A percentile compares a stretch with the other conserved stretches of the same genome.
Evolutionary conservation across 2,329 filamentous ascomycete species (phyloP).

Genomic region (Endoconidiophora polonica): DNA sequence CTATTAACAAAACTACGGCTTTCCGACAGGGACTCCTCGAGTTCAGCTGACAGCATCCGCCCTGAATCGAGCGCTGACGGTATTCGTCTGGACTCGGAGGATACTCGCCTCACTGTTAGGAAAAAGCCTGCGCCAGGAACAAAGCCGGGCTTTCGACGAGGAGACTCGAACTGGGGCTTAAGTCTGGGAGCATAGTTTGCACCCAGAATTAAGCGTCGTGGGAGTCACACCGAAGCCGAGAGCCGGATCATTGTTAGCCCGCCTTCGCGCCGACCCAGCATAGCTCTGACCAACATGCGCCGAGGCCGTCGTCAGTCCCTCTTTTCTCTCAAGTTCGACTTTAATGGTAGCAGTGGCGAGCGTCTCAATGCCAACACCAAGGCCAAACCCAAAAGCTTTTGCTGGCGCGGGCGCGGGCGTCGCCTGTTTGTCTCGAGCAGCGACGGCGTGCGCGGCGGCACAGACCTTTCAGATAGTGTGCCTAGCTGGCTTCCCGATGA

Average conservation of each 20-base stretch:
- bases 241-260: background rate
- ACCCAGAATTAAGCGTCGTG: slow-evolving; percentile 4
- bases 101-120: too few relatives aligned
- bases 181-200: slow-evolving; percentile 8
- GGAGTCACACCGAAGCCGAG: background rate
- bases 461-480: background rate
- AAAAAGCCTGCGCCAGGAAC: background rate
- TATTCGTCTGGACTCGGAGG: background rate
- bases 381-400: background rate
- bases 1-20: background rate
- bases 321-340: slow-evolving; percentile 1
- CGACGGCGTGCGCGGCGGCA: background rate
- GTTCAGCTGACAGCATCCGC: background rate
- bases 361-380: background rate
- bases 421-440: too few relatives aligned
- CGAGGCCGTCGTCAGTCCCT: background rate
- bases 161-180: slow-evolving; percentile 5
- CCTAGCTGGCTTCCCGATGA: slow-evolving; percentile 7
- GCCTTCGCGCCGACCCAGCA: background rate
- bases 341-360: background rate
- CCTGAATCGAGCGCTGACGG: background rate
- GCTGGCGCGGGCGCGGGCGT: too few relatives aligned
- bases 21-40: background rate
- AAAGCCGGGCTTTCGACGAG: background rate
- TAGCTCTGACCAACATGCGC: background rate